These are phyloP conservation scores for Hysterium pulicare DNA, from an alignment of 2,329 filamentous ascomycete species.

Conservation along the genomic window DNA sequence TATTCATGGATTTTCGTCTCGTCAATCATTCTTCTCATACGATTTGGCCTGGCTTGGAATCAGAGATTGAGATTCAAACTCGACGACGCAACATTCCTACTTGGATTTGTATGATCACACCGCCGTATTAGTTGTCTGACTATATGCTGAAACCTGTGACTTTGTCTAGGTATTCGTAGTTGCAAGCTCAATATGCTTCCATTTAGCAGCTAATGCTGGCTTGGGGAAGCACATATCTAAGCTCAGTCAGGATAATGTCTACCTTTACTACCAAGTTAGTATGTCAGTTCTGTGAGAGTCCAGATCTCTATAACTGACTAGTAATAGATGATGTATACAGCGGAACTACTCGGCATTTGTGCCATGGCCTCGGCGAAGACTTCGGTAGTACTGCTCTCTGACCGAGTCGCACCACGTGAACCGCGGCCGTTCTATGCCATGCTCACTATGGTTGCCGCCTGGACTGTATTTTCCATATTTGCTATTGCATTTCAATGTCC, in stretches of 20 bases:
- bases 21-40: conserved; percentile 7
- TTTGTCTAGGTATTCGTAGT: conserved; percentile 8
- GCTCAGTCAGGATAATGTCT: conserved; percentile 5
- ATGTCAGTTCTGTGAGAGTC: neutral
- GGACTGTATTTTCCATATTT: conserved; percentile 13
- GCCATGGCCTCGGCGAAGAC: conserved; percentile 17
- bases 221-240: conserved; percentile 11
- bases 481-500: conserved; percentile 11
- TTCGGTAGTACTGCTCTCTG: conserved; percentile 15
- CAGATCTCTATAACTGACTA: neutral
- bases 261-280: conserved; percentile 16
- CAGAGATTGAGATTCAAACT: conserved; percentile 10
- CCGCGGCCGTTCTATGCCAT: conserved; percentile 8
- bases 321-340: conserved; percentile 12
- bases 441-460: conserved; percentile 13
- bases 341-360: conserved; percentile 11
- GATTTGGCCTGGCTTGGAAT: conserved; percentile 10
- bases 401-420: conserved; percentile 16
- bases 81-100: conserved; percentile 10
- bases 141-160: neutral
- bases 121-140: neutral
- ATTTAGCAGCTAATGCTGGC: conserved; percentile 14
- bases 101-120: conserved; percentile 7
- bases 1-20: conserved; percentile 14
- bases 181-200: conserved; percentile 11